phyloP scores from a whole-genome alignment of 2,329 filamentous ascomycete genomes.

The Plectosphaerella cucumerina region DNA sequence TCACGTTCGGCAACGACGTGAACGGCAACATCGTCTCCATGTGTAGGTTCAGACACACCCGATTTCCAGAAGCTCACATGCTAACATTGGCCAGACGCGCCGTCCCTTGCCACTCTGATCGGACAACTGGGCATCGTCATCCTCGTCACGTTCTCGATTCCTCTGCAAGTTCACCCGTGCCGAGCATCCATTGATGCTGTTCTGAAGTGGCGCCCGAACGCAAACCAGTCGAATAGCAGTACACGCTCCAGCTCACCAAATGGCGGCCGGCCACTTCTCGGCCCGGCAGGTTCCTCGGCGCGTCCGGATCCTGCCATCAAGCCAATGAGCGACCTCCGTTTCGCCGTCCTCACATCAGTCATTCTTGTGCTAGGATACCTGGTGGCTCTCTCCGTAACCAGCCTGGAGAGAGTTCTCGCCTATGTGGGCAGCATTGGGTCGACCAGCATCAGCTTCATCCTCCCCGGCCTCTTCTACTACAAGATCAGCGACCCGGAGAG shows the following conservation, averaged over 20 bases:
- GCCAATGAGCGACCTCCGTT: slow-evolving; percentile 79
- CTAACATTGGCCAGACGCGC: slow-evolving; percentile 45
- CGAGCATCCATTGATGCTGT: slow-evolving; percentile 93
- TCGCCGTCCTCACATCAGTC: slow-evolving; percentile 80
- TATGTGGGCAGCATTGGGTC: slow-evolving; percentile 94
- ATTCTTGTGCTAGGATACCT: slow-evolving; percentile 84
- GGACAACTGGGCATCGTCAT: slow-evolving; percentile 93
- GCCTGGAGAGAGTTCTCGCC: slow-evolving; percentile 83
- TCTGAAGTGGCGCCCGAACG: slow-evolving; percentile 79
- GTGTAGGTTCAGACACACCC: slow-evolving; percentile 55
- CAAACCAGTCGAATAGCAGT: slow-evolving; percentile 31
- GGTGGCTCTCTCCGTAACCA: slow-evolving; percentile 85
- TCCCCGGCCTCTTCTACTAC: slow-evolving; percentile 96
- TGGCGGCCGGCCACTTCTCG: slow-evolving; percentile 38
- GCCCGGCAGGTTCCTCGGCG: slow-evolving; percentile 25
- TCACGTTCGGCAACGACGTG: slow-evolving; percentile 89
- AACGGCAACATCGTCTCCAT: slow-evolving; percentile 91
- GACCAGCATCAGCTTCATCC: slow-evolving; percentile 94
- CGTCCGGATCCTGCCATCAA: slow-evolving; percentile 50
- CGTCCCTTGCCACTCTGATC: slow-evolving; percentile 80
- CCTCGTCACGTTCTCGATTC: slow-evolving; percentile 93
- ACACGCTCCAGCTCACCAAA: slow-evolving; percentile 35
- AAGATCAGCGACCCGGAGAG: slow-evolving; percentile 93
- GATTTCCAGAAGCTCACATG: background rate
- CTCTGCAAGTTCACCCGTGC: slow-evolving; percentile 92